Base-by-base conservation (phyloP, 2,329 filamentous ascomycete species). In the Neonectria neomacrospora region DNA sequence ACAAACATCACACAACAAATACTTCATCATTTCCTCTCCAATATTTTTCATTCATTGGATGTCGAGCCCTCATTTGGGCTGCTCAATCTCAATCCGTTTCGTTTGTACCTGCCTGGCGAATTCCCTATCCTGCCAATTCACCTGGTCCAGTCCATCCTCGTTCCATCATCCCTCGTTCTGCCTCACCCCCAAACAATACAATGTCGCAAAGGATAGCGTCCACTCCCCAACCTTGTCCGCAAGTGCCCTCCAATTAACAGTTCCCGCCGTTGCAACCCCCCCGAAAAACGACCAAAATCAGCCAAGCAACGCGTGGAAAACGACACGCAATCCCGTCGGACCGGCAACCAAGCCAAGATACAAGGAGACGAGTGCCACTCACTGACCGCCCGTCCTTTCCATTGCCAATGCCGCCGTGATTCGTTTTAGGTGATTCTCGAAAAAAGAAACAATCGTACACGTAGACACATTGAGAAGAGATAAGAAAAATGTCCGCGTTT, bases 361-460 rank as follows among this genome's bases (percentile, higher is more conserved):
- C 65, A 66, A 64, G 67, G 67, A 73, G 54, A 62, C 54, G 54
- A 56, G 47, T 28, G 28, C 39, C 47, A 41, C 45, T 53, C 55
- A 55, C 45, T 30, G 45, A 48, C 42, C 50, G 28, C 45, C 56
- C 63, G 47, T 65, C 45, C 52, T 59, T 60, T 53, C 50, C 61
- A 50, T 59, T 54, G 61, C 56, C 61, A 55, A 63, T 63, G 70
- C 74, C 74, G 67, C 70, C 74, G 72, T 74, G 72, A 71, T 74
- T 74, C 70, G 67, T 70, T 74, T 69, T 70, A 72, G 71, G 71
- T 71, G 70, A 71, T 74, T 77, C 70, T 75, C 70, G 65, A 71
- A 68, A 71, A 73, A 69, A 71, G 69, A 74, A 72, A 76, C 75
- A 77, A 78, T 78, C 73, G 76, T 78, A 78, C 76, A 78, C 71